Evolutionary conservation across 1,284 basidiomycete species (phyloP).

Genomic region (Cryptococcus sp.): DNA sequence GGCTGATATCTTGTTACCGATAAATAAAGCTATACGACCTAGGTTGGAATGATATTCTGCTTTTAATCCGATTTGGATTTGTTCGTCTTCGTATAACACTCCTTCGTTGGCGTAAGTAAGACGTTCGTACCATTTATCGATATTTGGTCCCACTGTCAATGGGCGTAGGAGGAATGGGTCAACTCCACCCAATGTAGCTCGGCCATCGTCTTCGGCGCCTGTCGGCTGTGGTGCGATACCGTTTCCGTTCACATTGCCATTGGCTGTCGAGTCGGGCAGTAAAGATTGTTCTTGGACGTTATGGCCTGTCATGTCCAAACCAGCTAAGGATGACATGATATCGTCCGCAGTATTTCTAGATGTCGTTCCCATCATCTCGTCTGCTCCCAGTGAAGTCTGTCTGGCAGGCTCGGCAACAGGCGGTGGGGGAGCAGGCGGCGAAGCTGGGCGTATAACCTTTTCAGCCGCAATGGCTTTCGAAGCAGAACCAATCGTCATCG

Average conservation of each 20-base stretch:
- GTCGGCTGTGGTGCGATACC: constrained; percentile 2
- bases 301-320: constrained; percentile 64
- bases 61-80: constrained; percentile 94
- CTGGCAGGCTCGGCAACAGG: neutral
- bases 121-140: constrained; percentile 86
- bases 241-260: neutral
- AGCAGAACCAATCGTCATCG: constrained; percentile 23
- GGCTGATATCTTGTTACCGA: constrained; percentile 90
- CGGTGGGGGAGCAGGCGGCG: neutral
- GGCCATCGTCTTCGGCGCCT: constrained; percentile 1
- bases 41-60: constrained; percentile 89
- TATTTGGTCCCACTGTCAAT: constrained; percentile 61
- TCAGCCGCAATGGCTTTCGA: neutral
- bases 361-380: constrained; percentile 43
- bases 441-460: no score
- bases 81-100: constrained; percentile 90
- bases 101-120: constrained; percentile 77
- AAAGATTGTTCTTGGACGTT: constrained; percentile 39
- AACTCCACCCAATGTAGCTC: constrained; percentile 40
- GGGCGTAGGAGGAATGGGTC: constrained; percentile 47
- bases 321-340: constrained; percentile 71
- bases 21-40: constrained; percentile 86
- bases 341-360: constrained; percentile 50
- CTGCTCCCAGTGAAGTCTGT: constrained; percentile 11
- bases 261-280: constrained; percentile 8